phyloP scores from a whole-genome alignment of 2,329 filamentous ascomycete genomes.

The Diaporthe sp. region DNA sequence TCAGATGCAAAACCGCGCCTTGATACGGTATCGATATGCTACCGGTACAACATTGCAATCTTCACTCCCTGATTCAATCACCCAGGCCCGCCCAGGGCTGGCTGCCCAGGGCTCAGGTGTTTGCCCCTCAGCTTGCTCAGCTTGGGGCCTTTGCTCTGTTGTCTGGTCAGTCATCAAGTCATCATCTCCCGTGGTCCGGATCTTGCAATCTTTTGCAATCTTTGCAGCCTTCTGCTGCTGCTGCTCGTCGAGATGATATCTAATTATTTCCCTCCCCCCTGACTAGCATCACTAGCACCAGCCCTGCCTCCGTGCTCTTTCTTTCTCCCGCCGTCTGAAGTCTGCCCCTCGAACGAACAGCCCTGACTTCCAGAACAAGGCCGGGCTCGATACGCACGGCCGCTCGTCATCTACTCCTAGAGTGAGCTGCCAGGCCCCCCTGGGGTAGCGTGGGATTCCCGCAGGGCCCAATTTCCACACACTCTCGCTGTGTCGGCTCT shows the following conservation, averaged over 20 bases:
- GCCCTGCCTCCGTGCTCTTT: background rate
- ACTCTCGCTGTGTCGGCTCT: background rate
- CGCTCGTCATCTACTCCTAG: background rate
- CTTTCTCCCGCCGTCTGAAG: background rate
- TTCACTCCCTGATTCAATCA: conserved; percentile 10
- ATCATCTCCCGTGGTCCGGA: background rate
- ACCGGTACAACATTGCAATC: conserved; percentile 27
- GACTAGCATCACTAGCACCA: conserved; percentile 17
- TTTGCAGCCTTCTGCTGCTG: background rate
- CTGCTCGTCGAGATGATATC: background rate
- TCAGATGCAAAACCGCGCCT: conserved; percentile 21
- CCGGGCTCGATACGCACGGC: background rate
- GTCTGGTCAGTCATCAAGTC: background rate
- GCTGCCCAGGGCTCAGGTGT: background rate
- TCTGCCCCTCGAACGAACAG: background rate
- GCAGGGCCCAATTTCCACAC: conserved; percentile 12
- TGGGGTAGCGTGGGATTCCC: conserved; percentile 3
- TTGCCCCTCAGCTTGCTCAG: too few relatives aligned
- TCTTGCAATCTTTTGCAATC: conserved; percentile 4
- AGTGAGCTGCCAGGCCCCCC: background rate
- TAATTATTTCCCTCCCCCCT: background rate
- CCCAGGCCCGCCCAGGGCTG: background rate
- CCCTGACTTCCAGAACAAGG: background rate
- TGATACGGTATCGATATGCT: conserved; percentile 11
- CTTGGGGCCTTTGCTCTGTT: too few relatives aligned